These are phyloP conservation scores for Onygenales sp. DNA, from an alignment of 2,329 filamentous ascomycete species.

Conservation along the genomic window DNA sequence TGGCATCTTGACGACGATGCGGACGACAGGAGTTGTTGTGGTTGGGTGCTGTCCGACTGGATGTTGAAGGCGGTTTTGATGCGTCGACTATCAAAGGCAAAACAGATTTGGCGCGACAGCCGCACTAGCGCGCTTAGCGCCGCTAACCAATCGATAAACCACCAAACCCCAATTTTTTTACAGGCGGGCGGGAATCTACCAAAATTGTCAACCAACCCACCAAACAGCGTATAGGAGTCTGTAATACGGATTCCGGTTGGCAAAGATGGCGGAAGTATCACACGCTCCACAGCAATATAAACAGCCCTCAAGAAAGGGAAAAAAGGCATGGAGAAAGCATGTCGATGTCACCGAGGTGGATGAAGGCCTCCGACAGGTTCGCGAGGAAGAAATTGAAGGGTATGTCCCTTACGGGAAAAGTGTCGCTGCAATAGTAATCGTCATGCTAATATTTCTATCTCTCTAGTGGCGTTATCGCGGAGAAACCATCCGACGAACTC, in stretches of 20 bases:
- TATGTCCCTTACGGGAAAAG: slow-evolving; percentile 28
- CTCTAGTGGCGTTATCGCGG: slow-evolving; percentile 68
- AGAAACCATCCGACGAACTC: slow-evolving; percentile 72
- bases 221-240: not conserved
- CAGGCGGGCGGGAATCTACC: not conserved
- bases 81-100: not conserved
- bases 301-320: slow-evolving; percentile 90
- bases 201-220: slow-evolving; percentile 11
- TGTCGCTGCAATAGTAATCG: slow-evolving; percentile 4
- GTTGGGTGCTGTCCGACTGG: not conserved
- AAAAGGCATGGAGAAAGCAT: slow-evolving; percentile 98
- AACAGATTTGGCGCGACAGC: slow-evolving; percentile 15
- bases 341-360: slow-evolving; percentile 85
- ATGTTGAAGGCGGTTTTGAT: not conserved
- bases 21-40: not conserved
- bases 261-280: slow-evolving; percentile 24
- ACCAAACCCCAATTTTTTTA: slow-evolving; percentile 3
- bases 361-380: slow-evolving; percentile 69
- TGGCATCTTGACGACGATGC: slow-evolving; percentile 41
- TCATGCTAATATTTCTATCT: slow-evolving; percentile 8
- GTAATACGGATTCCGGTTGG: not conserved
- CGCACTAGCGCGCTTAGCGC: slow-evolving; percentile 16
- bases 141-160: slow-evolving; percentile 18
- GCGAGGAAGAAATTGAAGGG: slow-evolving; percentile 88
- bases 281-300: slow-evolving; percentile 67